Evolutionary conservation across 176 grass and related monocot species (phyloP).

Genomic region (Puccinellia tenuiflora): DNA sequence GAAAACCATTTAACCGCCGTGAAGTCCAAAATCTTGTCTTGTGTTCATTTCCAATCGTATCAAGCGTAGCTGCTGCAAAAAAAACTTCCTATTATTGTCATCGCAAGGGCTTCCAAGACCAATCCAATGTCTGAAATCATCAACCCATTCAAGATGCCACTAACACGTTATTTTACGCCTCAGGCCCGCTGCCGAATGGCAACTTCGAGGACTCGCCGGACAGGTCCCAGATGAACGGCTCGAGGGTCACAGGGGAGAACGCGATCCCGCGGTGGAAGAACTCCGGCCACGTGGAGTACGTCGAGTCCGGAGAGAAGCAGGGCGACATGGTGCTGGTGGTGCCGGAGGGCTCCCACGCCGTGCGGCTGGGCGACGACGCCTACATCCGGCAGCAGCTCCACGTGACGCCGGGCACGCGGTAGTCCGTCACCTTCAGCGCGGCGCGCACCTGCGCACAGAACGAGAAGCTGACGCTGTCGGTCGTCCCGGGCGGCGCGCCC

Average conservation of each 20-base stretch:
- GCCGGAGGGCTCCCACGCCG: conserved; percentile 34
- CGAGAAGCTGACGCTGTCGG: conserved; percentile 34
- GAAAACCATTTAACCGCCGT: too few relatives aligned
- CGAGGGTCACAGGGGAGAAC: neutral
- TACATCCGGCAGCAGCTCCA: conserved; percentile 21
- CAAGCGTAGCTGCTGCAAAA: too few relatives aligned
- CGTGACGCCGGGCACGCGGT: conserved; percentile 19
- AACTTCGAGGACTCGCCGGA: conserved; percentile 35
- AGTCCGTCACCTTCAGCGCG: conserved; percentile 47
- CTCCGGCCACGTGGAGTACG: conserved; percentile 36
- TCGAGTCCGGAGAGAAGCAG: conserved; percentile 31
- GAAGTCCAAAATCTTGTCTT: too few relatives aligned
- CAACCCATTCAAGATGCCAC: too few relatives aligned
- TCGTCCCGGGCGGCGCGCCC: conserved; percentile 3
- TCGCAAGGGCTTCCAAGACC: too few relatives aligned
- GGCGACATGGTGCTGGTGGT: conserved; percentile 34
- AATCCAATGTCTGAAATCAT: too few relatives aligned
- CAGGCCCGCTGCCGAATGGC: conserved; percentile 33
- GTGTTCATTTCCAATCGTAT: too few relatives aligned
- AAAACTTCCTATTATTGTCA: too few relatives aligned
- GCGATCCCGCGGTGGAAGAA: conserved; percentile 29
- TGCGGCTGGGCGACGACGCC: conserved; percentile 40
- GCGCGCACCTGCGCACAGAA: conserved; percentile 40
- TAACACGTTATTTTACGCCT: neutral
- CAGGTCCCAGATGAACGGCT: conserved; percentile 6